Evolutionary conservation across 2,329 filamentous ascomycete species (phyloP).

Genomic region (Calonectria pauciramosa): DNA sequence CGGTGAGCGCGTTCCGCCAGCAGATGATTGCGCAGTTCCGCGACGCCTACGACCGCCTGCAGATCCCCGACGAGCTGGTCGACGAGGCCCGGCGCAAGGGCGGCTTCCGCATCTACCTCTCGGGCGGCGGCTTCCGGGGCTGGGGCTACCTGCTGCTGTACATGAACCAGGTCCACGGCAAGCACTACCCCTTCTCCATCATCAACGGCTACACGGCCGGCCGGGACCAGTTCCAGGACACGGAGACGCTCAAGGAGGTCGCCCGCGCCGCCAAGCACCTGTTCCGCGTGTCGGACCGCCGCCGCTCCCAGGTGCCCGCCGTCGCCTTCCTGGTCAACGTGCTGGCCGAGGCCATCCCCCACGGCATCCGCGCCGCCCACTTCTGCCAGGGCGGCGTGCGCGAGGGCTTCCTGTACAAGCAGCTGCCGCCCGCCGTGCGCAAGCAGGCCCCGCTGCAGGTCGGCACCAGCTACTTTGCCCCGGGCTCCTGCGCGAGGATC

Average conservation of each 20-base stretch:
- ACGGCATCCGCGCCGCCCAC: constrained; percentile 69
- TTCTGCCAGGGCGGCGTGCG: constrained; percentile 81
- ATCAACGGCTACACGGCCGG: constrained; percentile 77
- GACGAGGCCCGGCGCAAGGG: constrained; percentile 58
- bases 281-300: constrained; percentile 75
- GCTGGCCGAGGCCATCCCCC: constrained; percentile 70
- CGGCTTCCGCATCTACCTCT: constrained; percentile 74
- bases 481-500: constrained; percentile 61
- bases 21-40: constrained; percentile 68
- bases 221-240: constrained; percentile 65
- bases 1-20: constrained; percentile 58
- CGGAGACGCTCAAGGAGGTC: constrained; percentile 53
- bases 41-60: constrained; percentile 64
- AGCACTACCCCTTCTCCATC: constrained; percentile 77
- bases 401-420: constrained; percentile 74
- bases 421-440: constrained; percentile 61
- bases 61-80: constrained; percentile 65
- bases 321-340: constrained; percentile 77
- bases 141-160: constrained; percentile 76
- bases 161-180: constrained; percentile 70
- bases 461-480: constrained; percentile 68
- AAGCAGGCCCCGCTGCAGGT: constrained; percentile 70
- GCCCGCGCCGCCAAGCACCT: constrained; percentile 52
- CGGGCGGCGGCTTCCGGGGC: constrained; percentile 78
- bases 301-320: constrained; percentile 76